Conservation (phyloP, 1,139 yeast genomes). For the Geotrichum reessii region DNA sequence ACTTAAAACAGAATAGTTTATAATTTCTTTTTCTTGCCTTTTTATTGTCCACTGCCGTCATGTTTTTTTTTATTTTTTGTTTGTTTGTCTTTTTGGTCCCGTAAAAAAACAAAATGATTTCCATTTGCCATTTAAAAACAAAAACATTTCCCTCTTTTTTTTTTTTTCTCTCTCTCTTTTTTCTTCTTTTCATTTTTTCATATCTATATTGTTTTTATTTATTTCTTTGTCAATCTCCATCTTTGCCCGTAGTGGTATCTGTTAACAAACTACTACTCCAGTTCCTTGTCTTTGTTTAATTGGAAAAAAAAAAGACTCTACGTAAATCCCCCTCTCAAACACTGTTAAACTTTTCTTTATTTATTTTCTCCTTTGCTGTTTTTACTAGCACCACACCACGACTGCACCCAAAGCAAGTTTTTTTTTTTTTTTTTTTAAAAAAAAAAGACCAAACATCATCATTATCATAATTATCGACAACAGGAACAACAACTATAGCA, state of each 20-base stretch:
- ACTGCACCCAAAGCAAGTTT: not conserved
- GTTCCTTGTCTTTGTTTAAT: not conserved
- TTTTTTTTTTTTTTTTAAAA: not conserved
- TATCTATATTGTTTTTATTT: not conserved
- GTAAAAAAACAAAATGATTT: not conserved
- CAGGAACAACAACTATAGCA: too few species aligned
- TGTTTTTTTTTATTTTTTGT: not conserved
- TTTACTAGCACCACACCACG: not conserved
- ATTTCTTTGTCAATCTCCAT: not conserved
- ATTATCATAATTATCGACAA: too few species aligned
- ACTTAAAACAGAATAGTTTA: not conserved
- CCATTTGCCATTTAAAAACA: not conserved
- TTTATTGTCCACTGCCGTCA: too few species aligned
- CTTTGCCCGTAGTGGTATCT: not conserved
- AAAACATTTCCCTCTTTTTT: conserved; percentile 2
- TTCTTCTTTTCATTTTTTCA: not conserved
- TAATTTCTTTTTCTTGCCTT: not conserved
- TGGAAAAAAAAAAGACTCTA: not conserved
- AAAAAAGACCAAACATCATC: too few species aligned
- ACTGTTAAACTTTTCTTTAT: not conserved
- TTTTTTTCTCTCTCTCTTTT: not conserved
- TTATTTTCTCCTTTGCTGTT: not conserved
- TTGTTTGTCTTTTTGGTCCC: not conserved
- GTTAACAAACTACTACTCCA: not conserved
- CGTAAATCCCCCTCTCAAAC: not conserved